Percentiles rank a stretch among this genome's conserved stretches.
These are phyloP conservation scores for Phaseolus lunatus DNA, from an alignment of 306 rosid genomes.

Conservation along the genomic window DNA sequence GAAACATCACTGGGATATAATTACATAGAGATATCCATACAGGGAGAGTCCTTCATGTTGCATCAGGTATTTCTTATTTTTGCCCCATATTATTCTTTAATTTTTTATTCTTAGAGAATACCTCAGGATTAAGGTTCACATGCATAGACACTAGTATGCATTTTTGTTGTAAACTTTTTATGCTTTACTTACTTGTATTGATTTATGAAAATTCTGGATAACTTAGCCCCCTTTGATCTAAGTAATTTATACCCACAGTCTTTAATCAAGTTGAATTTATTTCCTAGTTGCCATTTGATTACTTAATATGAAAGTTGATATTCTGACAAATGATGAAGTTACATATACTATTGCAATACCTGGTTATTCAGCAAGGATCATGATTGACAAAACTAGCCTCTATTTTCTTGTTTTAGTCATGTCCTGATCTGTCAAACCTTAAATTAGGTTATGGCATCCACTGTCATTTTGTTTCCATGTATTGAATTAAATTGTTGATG, in stretches of 20 bases:
- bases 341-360: not conserved
- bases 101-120: not conserved
- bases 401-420: slow-evolving; percentile 22
- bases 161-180: slow-evolving; percentile 20
- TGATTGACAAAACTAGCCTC: not conserved
- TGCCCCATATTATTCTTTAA: slow-evolving; percentile 22
- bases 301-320: slow-evolving; percentile 20
- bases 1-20: slow-evolving; percentile 61
- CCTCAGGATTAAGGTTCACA: not conserved
- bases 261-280: slow-evolving; percentile 9
- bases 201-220: not conserved
- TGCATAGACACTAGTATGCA: slow-evolving; percentile 2
- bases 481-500: slow-evolving; percentile 29
- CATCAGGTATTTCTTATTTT: slow-evolving; percentile 72
- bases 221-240: not conserved
- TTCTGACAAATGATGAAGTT: slow-evolving; percentile 8
- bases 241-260: not conserved
- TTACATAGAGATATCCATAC: slow-evolving; percentile 71
- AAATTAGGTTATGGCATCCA: not conserved
- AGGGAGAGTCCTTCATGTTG: slow-evolving; percentile 97
- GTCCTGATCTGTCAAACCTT: slow-evolving; percentile 20
- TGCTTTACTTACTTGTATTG: not conserved
- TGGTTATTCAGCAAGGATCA: not conserved
- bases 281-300: not conserved
- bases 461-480: not conserved